These are phyloP conservation scores for Fraxinus velutina DNA, from an alignment of 305 asterid species.

Conservation along the genomic window DNA sequence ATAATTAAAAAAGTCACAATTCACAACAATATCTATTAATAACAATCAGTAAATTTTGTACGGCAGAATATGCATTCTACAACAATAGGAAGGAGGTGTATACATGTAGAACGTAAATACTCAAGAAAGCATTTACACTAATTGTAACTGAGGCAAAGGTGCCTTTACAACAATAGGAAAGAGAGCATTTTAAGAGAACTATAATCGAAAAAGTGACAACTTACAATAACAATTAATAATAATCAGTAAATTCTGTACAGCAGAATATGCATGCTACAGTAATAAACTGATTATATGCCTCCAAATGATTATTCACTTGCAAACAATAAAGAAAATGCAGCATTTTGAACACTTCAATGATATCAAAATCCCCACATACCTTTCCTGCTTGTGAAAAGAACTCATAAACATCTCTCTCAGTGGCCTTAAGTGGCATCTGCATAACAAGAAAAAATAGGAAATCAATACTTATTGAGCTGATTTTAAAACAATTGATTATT, in stretches of 20 bases:
- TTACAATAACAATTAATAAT: neutral
- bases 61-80: neutral
- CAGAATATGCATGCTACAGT: neutral
- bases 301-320: neutral
- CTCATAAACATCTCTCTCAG: conserved; percentile 92
- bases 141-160: neutral
- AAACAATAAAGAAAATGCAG: neutral
- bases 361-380: conserved; percentile 40
- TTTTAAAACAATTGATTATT: neutral
- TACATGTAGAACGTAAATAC: neutral
- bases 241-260: neutral
- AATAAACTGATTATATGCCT: neutral
- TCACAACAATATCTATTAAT: neutral
- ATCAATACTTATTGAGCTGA: neutral
- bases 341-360: neutral
- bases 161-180: neutral
- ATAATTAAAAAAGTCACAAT: too few species aligned
- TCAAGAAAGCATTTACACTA: neutral
- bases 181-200: neutral
- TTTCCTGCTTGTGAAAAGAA: conserved; percentile 92
- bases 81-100: neutral
- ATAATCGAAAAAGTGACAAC: neutral
- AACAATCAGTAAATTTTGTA: neutral
- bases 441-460: neutral
- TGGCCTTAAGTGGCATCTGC: conserved; percentile 98